Evolutionary conservation across 2,329 filamentous ascomycete species (phyloP).

Genomic region (Fusarium clavum): DNA sequence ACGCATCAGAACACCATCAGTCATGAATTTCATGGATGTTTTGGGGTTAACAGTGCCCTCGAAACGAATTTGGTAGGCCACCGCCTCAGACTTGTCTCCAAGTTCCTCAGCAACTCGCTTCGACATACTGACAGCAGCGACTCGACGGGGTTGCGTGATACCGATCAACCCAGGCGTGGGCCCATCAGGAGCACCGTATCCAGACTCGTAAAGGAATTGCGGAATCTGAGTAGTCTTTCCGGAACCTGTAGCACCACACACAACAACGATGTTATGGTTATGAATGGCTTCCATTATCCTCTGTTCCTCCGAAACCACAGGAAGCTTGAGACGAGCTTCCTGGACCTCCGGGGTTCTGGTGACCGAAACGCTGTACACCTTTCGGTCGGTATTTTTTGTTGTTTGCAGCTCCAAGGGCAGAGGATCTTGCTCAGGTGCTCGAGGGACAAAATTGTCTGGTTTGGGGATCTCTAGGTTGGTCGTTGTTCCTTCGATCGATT

Average conservation of each 20-base stretch:
- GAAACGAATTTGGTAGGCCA: constrained; percentile 95
- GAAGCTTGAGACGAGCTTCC: constrained; percentile 79
- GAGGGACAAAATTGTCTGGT: constrained; percentile 72
- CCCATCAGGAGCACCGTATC: constrained; percentile 82
- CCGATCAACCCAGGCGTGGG: constrained; percentile 93
- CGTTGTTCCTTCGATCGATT: constrained; percentile 58
- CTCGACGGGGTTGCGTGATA: constrained; percentile 92
- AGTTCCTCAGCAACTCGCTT: constrained; percentile 90
- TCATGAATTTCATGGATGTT: constrained; percentile 98
- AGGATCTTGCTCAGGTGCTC: constrained; percentile 77
- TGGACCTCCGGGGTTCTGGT: constrained; percentile 79
- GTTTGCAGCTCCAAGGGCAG: constrained; percentile 74
- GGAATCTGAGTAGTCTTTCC: constrained; percentile 98
- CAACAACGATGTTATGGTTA: constrained; percentile 87
- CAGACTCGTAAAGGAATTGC: constrained; percentile 94
- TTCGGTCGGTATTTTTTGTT: constrained; percentile 70
- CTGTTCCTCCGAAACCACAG: constrained; percentile 94
- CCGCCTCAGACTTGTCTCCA: constrained; percentile 78
- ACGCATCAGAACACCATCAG: constrained; percentile 92
- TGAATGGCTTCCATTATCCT: constrained; percentile 98
- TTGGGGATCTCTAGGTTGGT: constrained; percentile 64
- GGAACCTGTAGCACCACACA: constrained; percentile 95
- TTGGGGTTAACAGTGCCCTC: constrained; percentile 83
- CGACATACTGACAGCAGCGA: constrained; percentile 96
- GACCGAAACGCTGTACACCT: constrained; percentile 81